phyloP scores from a whole-genome alignment of 2,329 filamentous ascomycete genomes.

The Epichloe amarillans region DNA sequence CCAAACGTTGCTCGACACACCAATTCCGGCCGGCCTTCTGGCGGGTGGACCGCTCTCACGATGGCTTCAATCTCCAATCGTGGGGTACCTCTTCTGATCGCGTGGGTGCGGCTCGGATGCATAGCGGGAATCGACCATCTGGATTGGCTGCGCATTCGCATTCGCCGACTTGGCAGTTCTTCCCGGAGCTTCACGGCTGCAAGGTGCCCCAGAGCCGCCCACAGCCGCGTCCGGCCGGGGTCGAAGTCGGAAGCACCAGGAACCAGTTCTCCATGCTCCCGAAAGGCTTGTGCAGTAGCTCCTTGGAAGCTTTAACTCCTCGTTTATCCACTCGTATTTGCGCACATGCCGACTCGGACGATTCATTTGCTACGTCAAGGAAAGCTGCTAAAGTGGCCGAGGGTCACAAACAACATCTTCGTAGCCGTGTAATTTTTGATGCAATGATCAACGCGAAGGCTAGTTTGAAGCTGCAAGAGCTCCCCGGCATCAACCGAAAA shows the following conservation, averaged over 20 bases:
- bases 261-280: constrained; percentile 1
- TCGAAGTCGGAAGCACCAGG: constrained; percentile 3
- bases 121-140: neutral
- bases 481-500: constrained; percentile 31
- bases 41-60: neutral
- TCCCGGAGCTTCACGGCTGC: constrained; percentile 8
- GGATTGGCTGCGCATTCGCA: neutral
- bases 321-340: neutral
- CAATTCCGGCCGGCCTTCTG: neutral
- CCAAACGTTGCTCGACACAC: neutral
- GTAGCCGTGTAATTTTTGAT: neutral
- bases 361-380: neutral
- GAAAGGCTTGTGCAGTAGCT: neutral
- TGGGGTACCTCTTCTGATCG: neutral
- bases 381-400: neutral
- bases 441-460: neutral
- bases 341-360: neutral
- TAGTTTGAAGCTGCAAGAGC: neutral
- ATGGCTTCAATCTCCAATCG: neutral
- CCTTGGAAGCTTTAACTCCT: neutral
- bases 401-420: neutral
- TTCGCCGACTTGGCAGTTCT: neutral
- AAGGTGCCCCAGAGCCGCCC: constrained; percentile 4
- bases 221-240: constrained; percentile 4
- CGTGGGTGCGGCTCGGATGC: neutral